Evolutionary conservation across 2,329 filamentous ascomycete species (phyloP).

Genomic region (Byssochlamys sp.): DNA sequence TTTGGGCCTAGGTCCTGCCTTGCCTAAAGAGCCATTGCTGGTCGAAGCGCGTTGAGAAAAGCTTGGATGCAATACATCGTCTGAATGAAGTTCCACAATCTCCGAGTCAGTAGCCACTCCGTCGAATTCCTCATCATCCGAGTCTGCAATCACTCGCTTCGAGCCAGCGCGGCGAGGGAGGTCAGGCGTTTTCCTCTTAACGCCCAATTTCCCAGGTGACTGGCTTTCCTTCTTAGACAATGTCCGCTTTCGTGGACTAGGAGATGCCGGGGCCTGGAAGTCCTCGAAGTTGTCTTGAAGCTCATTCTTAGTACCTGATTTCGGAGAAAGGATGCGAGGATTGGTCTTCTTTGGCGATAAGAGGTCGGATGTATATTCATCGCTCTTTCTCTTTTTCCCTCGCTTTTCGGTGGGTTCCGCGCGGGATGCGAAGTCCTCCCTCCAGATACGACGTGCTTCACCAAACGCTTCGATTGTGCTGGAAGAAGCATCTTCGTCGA

Average conservation of each 20-base stretch:
- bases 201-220: constrained; percentile 2
- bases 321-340: constrained; percentile 16
- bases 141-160: constrained; percentile 23
- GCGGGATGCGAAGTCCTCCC: constrained; percentile 33
- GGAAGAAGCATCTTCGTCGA: constrained; percentile 25
- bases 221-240: background rate
- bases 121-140: constrained; percentile 19
- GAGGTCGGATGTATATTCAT: constrained; percentile 35
- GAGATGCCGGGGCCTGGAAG: background rate
- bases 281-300: background rate
- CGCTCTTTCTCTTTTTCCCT: constrained; percentile 42
- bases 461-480: constrained; percentile 31
- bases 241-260: background rate
- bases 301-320: background rate
- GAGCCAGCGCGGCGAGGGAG: background rate
- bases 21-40: background rate
- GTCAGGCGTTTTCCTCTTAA: constrained; percentile 1
- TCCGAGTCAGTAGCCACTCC: constrained; percentile 15
- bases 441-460: constrained; percentile 34
- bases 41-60: constrained; percentile 10
- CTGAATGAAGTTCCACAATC: constrained; percentile 12
- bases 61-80: constrained; percentile 21
- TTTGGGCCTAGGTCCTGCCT: background rate
- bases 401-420: constrained; percentile 26
- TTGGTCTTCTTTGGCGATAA: constrained; percentile 22